Evolutionary conservation across 2,329 filamentous ascomycete genomes (phyloP), one percentile per base, ranked within the genome.

Genomic region (Aureobasidium namibiae): DNA sequence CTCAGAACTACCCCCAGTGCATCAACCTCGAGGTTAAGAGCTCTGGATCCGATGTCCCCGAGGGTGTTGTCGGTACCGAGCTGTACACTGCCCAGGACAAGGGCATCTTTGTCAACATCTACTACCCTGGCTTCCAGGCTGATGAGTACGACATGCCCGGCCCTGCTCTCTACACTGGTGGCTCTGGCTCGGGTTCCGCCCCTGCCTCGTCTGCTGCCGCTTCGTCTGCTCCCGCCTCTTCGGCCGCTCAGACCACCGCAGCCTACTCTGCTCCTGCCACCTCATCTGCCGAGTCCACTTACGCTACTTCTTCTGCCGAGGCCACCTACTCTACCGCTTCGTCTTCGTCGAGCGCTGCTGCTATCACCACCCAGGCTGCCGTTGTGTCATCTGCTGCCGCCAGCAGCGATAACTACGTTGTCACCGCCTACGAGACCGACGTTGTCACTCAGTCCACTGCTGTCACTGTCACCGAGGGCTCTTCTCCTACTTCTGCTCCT

Each of bases 21-120:
- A 74, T 83, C 65, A 85, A 87, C 75, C 67, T 87, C 63, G 76
- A 83, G 67, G 73, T 86, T 63, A 80, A 79, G 34, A 81, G 82
- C 54, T 72, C 73, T 44, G 81, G 79, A 21, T 77, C 79, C 53
- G 76, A 74, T 33, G 72, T 67, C 56, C 77, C 78, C 23, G 65
- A 71, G 31, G 83, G 82, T 61, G 76, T 74, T 18, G 67, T 75
- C 14, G 82, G 78, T 56, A 82, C 79, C 13, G 70, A 71, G 59
- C 75, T 86, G 29, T 87, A 86, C 77, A 82, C 74, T 56, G 72
- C 75, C 65, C 71, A 74, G 58, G 83, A 86, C 68, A 69, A 80
- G 13, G 84, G 84, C 61, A 82, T 87, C 67, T 64, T 76, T 62
- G 72, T 84, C 76, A 82, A 81, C 76, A 78, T 86, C 71, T 86